phyloP scores from a whole-genome alignment of 768 basidiomycete species.

The Hortiboletus campestris region DNA sequence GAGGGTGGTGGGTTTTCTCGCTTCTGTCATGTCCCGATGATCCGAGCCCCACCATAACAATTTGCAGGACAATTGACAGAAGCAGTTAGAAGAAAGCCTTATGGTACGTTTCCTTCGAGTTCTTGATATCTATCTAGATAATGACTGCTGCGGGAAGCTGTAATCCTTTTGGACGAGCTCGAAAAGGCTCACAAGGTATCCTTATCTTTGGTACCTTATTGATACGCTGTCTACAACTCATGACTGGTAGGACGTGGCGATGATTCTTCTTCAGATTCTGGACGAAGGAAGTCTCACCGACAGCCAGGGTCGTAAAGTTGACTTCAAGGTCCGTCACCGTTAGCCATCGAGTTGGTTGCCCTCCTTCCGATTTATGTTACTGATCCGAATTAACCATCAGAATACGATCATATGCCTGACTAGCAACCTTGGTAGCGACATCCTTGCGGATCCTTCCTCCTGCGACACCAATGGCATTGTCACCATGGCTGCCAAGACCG shows the following conservation, averaged over 20 bases:
- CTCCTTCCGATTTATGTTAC: neutral
- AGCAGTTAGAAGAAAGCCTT: slow-evolving; percentile 61
- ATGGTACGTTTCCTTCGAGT: slow-evolving; percentile 34
- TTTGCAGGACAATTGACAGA: slow-evolving; percentile 56
- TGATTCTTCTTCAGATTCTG: slow-evolving; percentile 88
- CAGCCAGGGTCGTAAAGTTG: slow-evolving; percentile 88
- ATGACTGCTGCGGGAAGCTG: slow-evolving; percentile 36
- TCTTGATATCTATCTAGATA: neutral
- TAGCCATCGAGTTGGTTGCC: neutral
- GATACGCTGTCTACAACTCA: neutral
- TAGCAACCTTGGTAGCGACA: slow-evolving; percentile 81
- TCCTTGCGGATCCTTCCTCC: slow-evolving; percentile 67
- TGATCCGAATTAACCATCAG: slow-evolving; percentile 29
- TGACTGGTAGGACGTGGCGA: slow-evolving; percentile 67
- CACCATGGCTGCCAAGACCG: slow-evolving; percentile 54
- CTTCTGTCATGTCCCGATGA: neutral
- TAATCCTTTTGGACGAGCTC: slow-evolving; percentile 64
- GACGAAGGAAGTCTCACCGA: slow-evolving; percentile 91
- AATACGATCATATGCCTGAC: slow-evolving; percentile 93
- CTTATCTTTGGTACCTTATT: neutral
- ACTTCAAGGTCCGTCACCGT: slow-evolving; percentile 65
- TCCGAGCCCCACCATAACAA: neutral
- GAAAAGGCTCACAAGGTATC: slow-evolving; percentile 79
- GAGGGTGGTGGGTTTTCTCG: slow-evolving; percentile 54
- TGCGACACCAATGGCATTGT: slow-evolving; percentile 64